Conservation (phyloP, 768 basidiomycete genomes). For the Suillus fuscotomentosus region DNA sequence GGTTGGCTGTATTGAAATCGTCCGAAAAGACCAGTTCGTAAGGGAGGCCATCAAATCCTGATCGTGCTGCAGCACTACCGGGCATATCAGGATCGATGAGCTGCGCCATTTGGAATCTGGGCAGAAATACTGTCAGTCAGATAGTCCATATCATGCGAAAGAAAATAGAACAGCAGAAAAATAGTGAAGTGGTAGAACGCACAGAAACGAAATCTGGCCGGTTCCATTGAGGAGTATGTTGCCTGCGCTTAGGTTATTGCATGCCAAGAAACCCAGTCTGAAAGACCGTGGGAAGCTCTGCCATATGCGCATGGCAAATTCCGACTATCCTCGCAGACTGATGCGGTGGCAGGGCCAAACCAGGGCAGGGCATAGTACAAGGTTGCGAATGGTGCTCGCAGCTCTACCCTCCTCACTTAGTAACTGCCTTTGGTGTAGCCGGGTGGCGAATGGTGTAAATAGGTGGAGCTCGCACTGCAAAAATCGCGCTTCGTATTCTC, state of each 20-base stretch:
- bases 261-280: too few species aligned
- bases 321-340: too few species aligned
- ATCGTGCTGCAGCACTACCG: constrained; percentile 48
- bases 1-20: constrained; percentile 57
- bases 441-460: too few species aligned
- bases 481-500: too few species aligned
- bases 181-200: constrained; percentile 14
- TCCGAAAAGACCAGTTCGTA: constrained; percentile 71
- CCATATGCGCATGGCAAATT: too few species aligned
- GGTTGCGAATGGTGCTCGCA: too few species aligned
- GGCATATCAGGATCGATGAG: constrained; percentile 78
- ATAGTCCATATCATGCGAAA: constrained; percentile 14
- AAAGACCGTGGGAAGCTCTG: too few species aligned
- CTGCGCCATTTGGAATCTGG: constrained; percentile 44
- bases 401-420: too few species aligned
- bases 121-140: background rate
- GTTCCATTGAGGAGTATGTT: constrained; percentile 67
- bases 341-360: too few species aligned
- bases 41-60: constrained; percentile 67
- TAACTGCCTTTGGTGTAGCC: too few species aligned
- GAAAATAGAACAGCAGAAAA: background rate
- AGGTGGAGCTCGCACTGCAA: too few species aligned
- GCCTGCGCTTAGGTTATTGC: constrained; percentile 28
- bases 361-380: too few species aligned
- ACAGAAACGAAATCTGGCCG: constrained; percentile 63